These are phyloP conservation scores for Plasmodium reichenowi DNA, from an alignment of 169 alveolate genomes.

Conservation along the genomic window DNA sequence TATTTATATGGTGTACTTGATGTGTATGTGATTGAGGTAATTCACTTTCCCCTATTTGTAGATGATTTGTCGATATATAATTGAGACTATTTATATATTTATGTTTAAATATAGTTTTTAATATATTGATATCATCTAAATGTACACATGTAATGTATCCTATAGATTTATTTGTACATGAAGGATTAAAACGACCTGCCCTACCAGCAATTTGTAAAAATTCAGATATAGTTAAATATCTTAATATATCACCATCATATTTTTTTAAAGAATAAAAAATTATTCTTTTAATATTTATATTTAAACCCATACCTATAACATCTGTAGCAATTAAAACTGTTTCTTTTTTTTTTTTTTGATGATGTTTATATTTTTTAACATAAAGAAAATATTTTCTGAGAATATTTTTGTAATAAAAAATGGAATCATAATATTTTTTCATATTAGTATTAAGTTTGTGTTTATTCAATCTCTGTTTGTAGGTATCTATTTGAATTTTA, in stretches of 20 bases:
- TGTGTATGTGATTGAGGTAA: neutral
- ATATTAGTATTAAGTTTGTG: neutral
- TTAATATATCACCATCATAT: slow-evolving; percentile 80
- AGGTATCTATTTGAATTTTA: neutral
- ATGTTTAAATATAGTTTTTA: slow-evolving; percentile 22
- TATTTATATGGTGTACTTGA: neutral
- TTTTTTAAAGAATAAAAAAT: slow-evolving; percentile 89
- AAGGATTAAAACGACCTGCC: slow-evolving; percentile 91
- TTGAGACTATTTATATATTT: slow-evolving; percentile 11
- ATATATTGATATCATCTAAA: slow-evolving; percentile 18
- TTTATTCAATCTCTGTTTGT: neutral
- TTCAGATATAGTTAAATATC: slow-evolving; percentile 83
- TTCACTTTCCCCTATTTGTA: neutral
- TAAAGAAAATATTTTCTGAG: too few species aligned
- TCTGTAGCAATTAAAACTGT: slow-evolving; percentile 92
- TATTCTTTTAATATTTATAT: slow-evolving; percentile 89
- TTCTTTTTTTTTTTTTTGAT: slow-evolving; percentile 59
- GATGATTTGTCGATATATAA: neutral
- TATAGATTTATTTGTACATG: neutral
- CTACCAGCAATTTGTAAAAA: slow-evolving; percentile 94
- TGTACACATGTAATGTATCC: slow-evolving; percentile 61
- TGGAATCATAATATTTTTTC: too few species aligned
- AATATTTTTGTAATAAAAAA: too few species aligned
- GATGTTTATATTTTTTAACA: too few species aligned
- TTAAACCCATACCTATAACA: slow-evolving; percentile 96